Evolutionary conservation across 2,329 filamentous ascomycete species (phyloP).

Genomic region (Aspergillus uvarum): DNA sequence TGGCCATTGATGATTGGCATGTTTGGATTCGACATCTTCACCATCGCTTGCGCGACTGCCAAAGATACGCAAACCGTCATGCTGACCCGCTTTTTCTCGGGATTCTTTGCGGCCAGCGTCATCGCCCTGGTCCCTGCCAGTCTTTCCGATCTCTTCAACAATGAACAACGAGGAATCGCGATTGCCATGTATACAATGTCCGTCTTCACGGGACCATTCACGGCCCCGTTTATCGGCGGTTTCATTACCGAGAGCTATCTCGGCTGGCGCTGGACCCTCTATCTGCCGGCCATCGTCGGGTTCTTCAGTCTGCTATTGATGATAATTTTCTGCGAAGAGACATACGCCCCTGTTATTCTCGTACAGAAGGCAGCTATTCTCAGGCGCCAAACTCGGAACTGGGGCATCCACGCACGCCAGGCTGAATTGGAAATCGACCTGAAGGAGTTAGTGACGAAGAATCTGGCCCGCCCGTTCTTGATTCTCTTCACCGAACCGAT

Average conservation of each 20-base stretch:
- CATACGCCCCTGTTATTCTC: conserved; percentile 47
- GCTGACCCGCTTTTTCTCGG: conserved; percentile 46
- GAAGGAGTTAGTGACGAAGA: conserved; percentile 20
- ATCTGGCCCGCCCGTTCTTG: conserved; percentile 21
- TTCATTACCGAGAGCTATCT: conserved; percentile 48
- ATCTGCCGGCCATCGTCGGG: conserved; percentile 53
- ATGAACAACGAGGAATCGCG: conserved; percentile 37
- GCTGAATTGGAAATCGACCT: conserved; percentile 23
- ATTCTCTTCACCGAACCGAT: conserved; percentile 28
- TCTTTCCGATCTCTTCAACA: conserved; percentile 51
- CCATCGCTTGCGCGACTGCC: conserved; percentile 44
- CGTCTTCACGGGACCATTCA: conserved; percentile 47
- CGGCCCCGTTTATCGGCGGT: conserved; percentile 50
- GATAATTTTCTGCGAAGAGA: conserved; percentile 49
- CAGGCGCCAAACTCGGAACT: conserved; percentile 23
- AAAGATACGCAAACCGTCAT: conserved; percentile 41
- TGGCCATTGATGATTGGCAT: conserved; percentile 48
- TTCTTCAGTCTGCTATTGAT: conserved; percentile 41
- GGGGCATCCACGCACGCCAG: conserved; percentile 24
- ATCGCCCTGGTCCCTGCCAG: conserved; percentile 43
- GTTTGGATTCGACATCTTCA: conserved; percentile 43
- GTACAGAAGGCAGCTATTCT: conserved; percentile 21
- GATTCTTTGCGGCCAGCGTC: conserved; percentile 44
- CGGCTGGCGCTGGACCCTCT: conserved; percentile 52
- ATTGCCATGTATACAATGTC: conserved; percentile 50